Conservation (phyloP, 208 protist species). For the Jaenimonas drosophilae region DNA sequence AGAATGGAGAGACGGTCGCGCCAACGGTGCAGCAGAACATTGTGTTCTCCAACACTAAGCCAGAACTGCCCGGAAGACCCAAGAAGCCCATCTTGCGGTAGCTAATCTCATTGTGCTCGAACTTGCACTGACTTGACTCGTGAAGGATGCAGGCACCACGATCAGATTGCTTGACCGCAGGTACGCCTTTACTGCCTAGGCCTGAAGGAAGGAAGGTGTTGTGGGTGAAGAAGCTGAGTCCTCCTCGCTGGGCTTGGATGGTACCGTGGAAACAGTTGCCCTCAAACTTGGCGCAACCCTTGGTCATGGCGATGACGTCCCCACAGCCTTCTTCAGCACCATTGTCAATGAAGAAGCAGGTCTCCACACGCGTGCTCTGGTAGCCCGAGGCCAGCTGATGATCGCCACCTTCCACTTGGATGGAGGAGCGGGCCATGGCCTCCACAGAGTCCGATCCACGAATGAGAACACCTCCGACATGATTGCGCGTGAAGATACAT, state of each 20-base stretch:
- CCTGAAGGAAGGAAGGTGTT: slow-evolving; percentile 31
- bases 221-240: slow-evolving; percentile 27
- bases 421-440: not conserved
- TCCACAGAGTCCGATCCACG: not conserved
- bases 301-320: slow-evolving; percentile 47
- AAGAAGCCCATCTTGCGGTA: slow-evolving; percentile 26
- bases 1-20: slow-evolving; percentile 38
- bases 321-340: slow-evolving; percentile 14
- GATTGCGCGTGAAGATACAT: slow-evolving; percentile 2
- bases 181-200: too few relatives aligned
- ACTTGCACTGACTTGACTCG: slow-evolving; percentile 22
- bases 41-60: slow-evolving; percentile 25
- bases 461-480: slow-evolving; percentile 2
- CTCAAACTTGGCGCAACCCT: slow-evolving; percentile 41
- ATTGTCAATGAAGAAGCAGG: slow-evolving; percentile 60
- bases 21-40: slow-evolving; percentile 32
- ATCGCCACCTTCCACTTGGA: not conserved
- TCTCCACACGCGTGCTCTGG: slow-evolving; percentile 19
- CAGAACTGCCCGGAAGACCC: slow-evolving; percentile 30
- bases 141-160: slow-evolving; percentile 28
- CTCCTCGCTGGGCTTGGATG: slow-evolving; percentile 38
- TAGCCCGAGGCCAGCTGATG: not conserved
- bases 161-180: not conserved
- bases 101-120: slow-evolving; percentile 40
- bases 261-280: slow-evolving; percentile 61